These are phyloP conservation scores for Russula sp. DNA, from an alignment of 768 basidiomycete species.

Conservation along the genomic window DNA sequence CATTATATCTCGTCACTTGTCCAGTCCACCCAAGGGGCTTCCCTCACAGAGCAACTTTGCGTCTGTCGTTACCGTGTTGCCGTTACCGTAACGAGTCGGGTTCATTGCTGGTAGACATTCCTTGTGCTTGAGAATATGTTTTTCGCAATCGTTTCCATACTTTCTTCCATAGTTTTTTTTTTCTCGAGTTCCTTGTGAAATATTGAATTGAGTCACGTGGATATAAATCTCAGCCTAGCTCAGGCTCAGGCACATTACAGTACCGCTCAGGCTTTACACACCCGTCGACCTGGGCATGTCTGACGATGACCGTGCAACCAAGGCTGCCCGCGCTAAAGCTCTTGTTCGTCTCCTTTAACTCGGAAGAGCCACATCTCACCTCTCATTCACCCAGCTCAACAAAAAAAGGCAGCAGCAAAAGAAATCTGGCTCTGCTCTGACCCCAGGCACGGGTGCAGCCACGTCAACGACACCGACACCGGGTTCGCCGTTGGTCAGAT, in stretches of 20 bases:
- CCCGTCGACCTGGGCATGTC: constrained; percentile 26
- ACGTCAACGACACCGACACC: constrained; percentile 35
- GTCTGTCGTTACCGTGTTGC: constrained; percentile 53
- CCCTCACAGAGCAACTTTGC: constrained; percentile 40
- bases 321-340: constrained; percentile 78
- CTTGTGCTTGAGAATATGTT: constrained; percentile 24
- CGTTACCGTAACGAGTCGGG: constrained; percentile 29
- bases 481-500: constrained; percentile 32
- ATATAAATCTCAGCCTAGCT: too few species aligned
- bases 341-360: constrained; percentile 42
- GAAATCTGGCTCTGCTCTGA: constrained; percentile 42
- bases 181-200: background rate
- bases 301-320: constrained; percentile 73
- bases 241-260: too few species aligned
- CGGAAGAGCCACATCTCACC: background rate
- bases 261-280: background rate
- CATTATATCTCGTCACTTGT: constrained; percentile 42
- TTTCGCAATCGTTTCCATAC: constrained; percentile 26
- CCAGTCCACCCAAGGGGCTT: constrained; percentile 23
- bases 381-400: constrained; percentile 51
- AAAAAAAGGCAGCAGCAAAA: constrained; percentile 74
- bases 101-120: constrained; percentile 25
- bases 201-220: background rate
- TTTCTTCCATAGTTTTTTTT: background rate
- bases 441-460: constrained; percentile 22